These are phyloP conservation scores for Acorus gramineus DNA, from an alignment of 106 monocot species.

Conservation along the genomic window DNA sequence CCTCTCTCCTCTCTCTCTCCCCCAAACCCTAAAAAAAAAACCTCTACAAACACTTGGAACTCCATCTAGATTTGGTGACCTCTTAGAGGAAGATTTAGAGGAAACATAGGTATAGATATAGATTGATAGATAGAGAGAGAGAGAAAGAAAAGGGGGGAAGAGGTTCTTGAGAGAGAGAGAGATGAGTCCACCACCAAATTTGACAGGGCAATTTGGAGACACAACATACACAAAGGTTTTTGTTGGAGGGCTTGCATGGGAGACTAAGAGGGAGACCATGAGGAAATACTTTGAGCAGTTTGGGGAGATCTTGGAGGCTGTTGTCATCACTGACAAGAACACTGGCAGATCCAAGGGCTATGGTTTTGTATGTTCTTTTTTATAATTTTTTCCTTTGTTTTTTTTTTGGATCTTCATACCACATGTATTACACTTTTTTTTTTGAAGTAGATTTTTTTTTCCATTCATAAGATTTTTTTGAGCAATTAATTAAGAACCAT, in stretches of 20 bases:
- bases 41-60: too few relatives aligned
- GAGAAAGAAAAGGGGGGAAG: conserved; percentile 1
- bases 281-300: conserved; percentile 94
- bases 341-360: conserved; percentile 92
- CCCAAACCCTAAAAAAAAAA: conserved; percentile 4
- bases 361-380: conserved; percentile 56
- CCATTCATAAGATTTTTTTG: too few relatives aligned
- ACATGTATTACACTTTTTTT: too few relatives aligned
- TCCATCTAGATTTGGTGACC: background rate
- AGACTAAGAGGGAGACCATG: conserved; percentile 90
- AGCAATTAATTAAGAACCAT: too few relatives aligned
- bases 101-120: background rate
- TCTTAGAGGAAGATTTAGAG: background rate
- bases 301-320: conserved; percentile 91
- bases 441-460: too few relatives aligned
- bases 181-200: conserved; percentile 43
- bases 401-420: background rate
- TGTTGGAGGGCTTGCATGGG: conserved; percentile 90
- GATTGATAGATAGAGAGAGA: background rate
- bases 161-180: background rate
- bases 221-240: conserved; percentile 94
- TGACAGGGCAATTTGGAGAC: conserved; percentile 55
- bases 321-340: conserved; percentile 94
- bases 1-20: conserved; percentile 6
- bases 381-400: background rate